Base-by-base conservation (phyloP, 768 basidiomycete genomes). In the Lactarius evosmus region DNA sequence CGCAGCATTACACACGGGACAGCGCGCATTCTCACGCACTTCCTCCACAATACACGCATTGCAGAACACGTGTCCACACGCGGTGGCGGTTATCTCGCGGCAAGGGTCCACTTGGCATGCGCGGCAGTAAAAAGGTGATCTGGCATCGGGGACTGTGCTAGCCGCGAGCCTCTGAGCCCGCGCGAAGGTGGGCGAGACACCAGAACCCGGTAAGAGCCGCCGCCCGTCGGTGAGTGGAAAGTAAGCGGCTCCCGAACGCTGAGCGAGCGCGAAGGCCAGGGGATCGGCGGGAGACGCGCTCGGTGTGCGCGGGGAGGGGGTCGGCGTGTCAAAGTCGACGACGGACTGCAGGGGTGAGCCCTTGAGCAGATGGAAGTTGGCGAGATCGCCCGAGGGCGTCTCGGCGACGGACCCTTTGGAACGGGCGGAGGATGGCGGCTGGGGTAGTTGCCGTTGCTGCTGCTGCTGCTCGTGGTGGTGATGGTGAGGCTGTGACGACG, bases 301-400 rank as follows among this genome's bases (percentile, higher is more conserved):
- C 40, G 66, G 63, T 0, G 66, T 66, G 36, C 63, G 66, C 34
- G 66, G 65, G 40, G 66, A 67, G 12, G 64, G 66, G 3, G 64
- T 67, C n/a, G 66, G 58, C 17, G 64, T 66, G 38, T 66, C 66
- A 36, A 67, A 52, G 36, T 62, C 65, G 30, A 33, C 46, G 30
- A 62, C 59, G 56, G 66, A 63, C 41, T 67, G 61, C 22, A 67
- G 40, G 32, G 67, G 67, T 11, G 63, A 67, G 30, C 66, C 66
- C 0, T 63, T 64, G 55, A 69, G 62, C 30, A 69, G 46, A 27
- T 61, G 62, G 38, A 69, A 69, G 62, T 69, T 64, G 41, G 67
- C 58, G 17, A 69, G 67, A 17, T 69, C 67, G 32, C 67, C 67
- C 27, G 67, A 69, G 25, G 67, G 67, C 32, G 67, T 69, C 62